These are phyloP conservation scores for Yamadazyma takamatsuzukensis DNA, from an alignment of 805 yeast genomes.

Conservation along the genomic window DNA sequence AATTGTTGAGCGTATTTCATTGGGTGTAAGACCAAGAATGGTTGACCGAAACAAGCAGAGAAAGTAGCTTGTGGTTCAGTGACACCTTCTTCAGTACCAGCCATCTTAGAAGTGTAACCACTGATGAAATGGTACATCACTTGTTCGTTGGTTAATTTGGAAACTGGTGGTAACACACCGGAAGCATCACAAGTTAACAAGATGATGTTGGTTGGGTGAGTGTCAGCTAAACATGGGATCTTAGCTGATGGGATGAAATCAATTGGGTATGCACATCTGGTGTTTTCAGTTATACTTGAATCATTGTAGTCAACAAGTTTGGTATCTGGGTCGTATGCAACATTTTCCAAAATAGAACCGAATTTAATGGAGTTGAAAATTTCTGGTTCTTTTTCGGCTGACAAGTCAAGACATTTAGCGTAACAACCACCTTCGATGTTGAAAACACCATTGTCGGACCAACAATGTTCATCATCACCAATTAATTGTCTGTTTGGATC, in stretches of 20 bases:
- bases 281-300: conserved; percentile 86
- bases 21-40: conserved; percentile 96
- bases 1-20: conserved; percentile 96
- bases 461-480: conserved; percentile 99
- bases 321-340: conserved; percentile 72
- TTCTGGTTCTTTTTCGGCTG: conserved; percentile 94
- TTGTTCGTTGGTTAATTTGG: conserved; percentile 88
- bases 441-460: conserved; percentile 98
- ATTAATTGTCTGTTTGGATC: conserved; percentile 91
- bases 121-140: conserved; percentile 99
- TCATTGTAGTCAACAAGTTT: conserved; percentile 86
- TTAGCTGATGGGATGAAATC: conserved; percentile 95
- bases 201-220: conserved; percentile 89
- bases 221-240: conserved; percentile 87
- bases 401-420: conserved; percentile 91
- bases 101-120: conserved; percentile 99
- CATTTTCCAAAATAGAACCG: conserved; percentile 93
- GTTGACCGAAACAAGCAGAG: conserved; percentile 99
- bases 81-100: conserved; percentile 98
- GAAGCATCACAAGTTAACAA: conserved; percentile 96
- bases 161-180: conserved; percentile 97
- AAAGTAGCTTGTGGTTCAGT: conserved; percentile 98
- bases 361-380: conserved; percentile 91
- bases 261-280: conserved; percentile 98
- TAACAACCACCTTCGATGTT: conserved; percentile 99